These are phyloP conservation scores for Beauveria pseudobassiana DNA, from an alignment of 2,329 filamentous ascomycete species.

Conservation along the genomic window DNA sequence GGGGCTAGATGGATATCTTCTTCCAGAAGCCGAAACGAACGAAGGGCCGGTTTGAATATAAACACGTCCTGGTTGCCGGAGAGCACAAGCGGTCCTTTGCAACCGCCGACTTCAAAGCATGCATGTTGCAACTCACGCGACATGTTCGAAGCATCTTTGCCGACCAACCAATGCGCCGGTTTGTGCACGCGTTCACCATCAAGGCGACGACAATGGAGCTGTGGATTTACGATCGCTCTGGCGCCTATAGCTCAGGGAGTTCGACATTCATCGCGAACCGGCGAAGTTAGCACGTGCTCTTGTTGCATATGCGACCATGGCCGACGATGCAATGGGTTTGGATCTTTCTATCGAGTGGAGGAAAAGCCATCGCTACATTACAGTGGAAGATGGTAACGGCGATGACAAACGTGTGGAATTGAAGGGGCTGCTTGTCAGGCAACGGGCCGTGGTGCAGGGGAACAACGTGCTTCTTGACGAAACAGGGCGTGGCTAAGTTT, in stretches of 20 bases:
- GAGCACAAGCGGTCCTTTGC: slow-evolving; percentile 16
- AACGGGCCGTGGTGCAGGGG: slow-evolving; percentile 13
- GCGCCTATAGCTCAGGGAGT: slow-evolving; percentile 13
- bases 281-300: slow-evolving; percentile 12
- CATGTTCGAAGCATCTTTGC: slow-evolving; percentile 14
- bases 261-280: slow-evolving; percentile 12
- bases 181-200: slow-evolving; percentile 13
- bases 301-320: slow-evolving; percentile 16
- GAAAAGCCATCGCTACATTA: slow-evolving; percentile 1
- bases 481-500: slow-evolving; percentile 8
- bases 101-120: slow-evolving; percentile 13
- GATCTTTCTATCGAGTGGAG: slow-evolving; percentile 9
- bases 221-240: slow-evolving; percentile 13
- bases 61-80: slow-evolving; percentile 17
- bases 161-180: slow-evolving; percentile 18
- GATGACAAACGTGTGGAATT: slow-evolving; percentile 11
- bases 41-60: slow-evolving; percentile 12
- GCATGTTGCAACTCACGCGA: slow-evolving; percentile 15
- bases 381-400: neutral
- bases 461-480: slow-evolving; percentile 14
- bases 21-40: slow-evolving; percentile 12
- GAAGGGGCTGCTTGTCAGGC: slow-evolving; percentile 9
- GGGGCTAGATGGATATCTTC: slow-evolving; percentile 18
- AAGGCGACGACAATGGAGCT: slow-evolving; percentile 8
- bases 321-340: slow-evolving; percentile 14